These are phyloP conservation scores for Draba incana DNA, from an alignment of 345 rosid species.

Conservation along the genomic window DNA sequence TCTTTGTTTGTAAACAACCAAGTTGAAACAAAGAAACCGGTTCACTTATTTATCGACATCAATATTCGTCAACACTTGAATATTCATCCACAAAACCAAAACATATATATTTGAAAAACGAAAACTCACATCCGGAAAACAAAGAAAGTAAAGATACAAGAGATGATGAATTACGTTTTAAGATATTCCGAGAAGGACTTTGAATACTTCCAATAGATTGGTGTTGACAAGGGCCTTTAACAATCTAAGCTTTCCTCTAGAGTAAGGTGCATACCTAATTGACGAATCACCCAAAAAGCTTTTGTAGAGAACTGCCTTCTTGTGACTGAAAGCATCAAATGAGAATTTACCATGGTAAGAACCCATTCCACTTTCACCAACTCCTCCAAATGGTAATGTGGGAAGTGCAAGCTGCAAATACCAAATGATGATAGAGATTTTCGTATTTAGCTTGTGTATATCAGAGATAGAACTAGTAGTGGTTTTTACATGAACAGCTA, in stretches of 20 bases:
- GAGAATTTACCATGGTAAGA: constrained; percentile 96
- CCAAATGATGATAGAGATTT: background rate
- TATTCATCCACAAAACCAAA: constrained; percentile 27
- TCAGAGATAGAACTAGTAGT: constrained; percentile 25
- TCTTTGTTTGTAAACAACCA: constrained; percentile 37
- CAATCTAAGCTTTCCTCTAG: constrained; percentile 58
- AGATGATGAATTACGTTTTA: constrained; percentile 23
- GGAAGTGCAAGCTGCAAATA: constrained; percentile 66
- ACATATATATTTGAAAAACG: constrained; percentile 15
- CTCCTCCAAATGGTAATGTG: constrained; percentile 89
- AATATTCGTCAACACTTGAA: constrained; percentile 9
- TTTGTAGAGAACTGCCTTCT: constrained; percentile 82
- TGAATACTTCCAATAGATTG: constrained; percentile 50
- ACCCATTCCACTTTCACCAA: constrained; percentile 93
- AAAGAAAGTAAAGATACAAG: constrained; percentile 14
- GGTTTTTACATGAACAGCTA: constrained; percentile 67
- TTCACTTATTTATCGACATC: constrained; percentile 21
- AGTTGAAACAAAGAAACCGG: constrained; percentile 34
- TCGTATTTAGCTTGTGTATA: background rate
- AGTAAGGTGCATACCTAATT: constrained; percentile 85
- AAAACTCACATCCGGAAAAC: background rate
- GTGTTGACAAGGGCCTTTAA: constrained; percentile 64
- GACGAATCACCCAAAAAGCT: constrained; percentile 62
- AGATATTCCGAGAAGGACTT: constrained; percentile 56
- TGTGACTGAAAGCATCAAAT: constrained; percentile 92